Evolutionary conservation across 1,139 yeast genomes (phyloP).

Genomic region (Saccharomyces hybrid): DNA sequence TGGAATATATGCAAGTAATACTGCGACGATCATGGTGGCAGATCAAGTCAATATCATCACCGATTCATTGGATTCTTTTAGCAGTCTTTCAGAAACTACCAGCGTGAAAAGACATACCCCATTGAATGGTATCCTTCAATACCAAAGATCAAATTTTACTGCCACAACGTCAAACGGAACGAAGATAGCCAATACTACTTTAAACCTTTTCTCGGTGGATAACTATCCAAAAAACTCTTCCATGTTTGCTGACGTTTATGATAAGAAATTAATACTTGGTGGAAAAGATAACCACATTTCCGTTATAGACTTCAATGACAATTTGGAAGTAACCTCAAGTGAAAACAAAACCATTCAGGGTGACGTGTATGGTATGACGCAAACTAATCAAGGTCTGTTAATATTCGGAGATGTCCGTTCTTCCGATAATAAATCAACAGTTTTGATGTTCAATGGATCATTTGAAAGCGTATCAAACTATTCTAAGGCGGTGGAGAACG

Average conservation of each 20-base stretch:
- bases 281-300: slow-evolving; percentile 24
- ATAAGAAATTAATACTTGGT: slow-evolving; percentile 18
- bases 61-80: slow-evolving; percentile 42
- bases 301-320: slow-evolving; percentile 12
- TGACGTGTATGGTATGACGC: slow-evolving; percentile 12
- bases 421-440: slow-evolving; percentile 10
- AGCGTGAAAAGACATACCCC: slow-evolving; percentile 21
- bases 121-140: slow-evolving; percentile 76
- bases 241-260: slow-evolving; percentile 22
- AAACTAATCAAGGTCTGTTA: slow-evolving; percentile 20
- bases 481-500: not conserved
- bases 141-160: slow-evolving; percentile 63
- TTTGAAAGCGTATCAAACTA: not conserved
- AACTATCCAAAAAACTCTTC: slow-evolving; percentile 34
- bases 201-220: slow-evolving; percentile 53
- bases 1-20: slow-evolving; percentile 27
- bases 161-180: slow-evolving; percentile 22
- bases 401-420: slow-evolving; percentile 18
- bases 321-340: slow-evolving; percentile 11
- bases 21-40: slow-evolving; percentile 52
- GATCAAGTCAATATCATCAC: slow-evolving; percentile 58
- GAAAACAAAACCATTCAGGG: slow-evolving; percentile 14
- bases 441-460: slow-evolving; percentile 22
- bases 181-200: slow-evolving; percentile 56
- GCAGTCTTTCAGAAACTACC: slow-evolving; percentile 31